phyloP scores from a whole-genome alignment of 1,284 basidiomycete species.

The Trichosporon asahii region DNA sequence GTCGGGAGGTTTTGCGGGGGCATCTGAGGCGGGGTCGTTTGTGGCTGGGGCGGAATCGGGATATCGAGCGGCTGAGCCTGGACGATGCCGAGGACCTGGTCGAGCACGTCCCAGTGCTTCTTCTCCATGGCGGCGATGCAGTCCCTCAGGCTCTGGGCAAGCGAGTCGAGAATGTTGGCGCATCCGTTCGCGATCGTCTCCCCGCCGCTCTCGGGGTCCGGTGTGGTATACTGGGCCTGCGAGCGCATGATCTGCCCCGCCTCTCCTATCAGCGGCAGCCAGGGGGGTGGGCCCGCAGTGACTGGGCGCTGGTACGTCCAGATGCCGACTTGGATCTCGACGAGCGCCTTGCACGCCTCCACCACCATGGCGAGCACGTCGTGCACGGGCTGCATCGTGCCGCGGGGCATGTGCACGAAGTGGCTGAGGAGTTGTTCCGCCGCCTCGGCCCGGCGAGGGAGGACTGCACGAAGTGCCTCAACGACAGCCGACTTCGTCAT shows the following conservation, averaged over 20 bases:
- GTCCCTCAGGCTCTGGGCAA: slow-evolving; percentile 35
- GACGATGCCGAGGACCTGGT: neutral
- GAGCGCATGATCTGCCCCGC: slow-evolving; percentile 27
- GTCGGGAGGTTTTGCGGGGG: neutral
- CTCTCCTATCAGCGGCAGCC: slow-evolving; percentile 30
- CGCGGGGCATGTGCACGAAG: slow-evolving; percentile 31
- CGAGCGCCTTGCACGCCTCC: slow-evolving; percentile 39
- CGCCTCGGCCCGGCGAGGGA: slow-evolving; percentile 30
- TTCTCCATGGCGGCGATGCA: slow-evolving; percentile 20
- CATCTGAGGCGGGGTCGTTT: neutral
- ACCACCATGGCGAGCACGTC: slow-evolving; percentile 35
- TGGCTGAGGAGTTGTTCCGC: slow-evolving; percentile 31
- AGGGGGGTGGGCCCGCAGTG: slow-evolving; percentile 22
- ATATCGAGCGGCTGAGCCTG: slow-evolving; percentile 6
- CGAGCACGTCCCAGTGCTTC: slow-evolving; percentile 1
- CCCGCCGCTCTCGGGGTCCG: slow-evolving; percentile 12
- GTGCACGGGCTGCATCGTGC: slow-evolving; percentile 33
- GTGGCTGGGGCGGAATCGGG: neutral
- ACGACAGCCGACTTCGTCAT: slow-evolving; percentile 22
- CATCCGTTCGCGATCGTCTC: slow-evolving; percentile 40
- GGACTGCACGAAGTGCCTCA: slow-evolving; percentile 36
- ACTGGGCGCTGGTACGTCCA: slow-evolving; percentile 27
- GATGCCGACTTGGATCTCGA: slow-evolving; percentile 40
- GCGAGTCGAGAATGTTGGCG: slow-evolving; percentile 42
- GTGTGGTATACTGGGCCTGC: slow-evolving; percentile 17